Percentiles rank a stretch among this genome's conserved stretches.
phyloP scores from a whole-genome alignment of 768 basidiomycete genomes.

The Coprinopsis strossmayeri region DNA sequence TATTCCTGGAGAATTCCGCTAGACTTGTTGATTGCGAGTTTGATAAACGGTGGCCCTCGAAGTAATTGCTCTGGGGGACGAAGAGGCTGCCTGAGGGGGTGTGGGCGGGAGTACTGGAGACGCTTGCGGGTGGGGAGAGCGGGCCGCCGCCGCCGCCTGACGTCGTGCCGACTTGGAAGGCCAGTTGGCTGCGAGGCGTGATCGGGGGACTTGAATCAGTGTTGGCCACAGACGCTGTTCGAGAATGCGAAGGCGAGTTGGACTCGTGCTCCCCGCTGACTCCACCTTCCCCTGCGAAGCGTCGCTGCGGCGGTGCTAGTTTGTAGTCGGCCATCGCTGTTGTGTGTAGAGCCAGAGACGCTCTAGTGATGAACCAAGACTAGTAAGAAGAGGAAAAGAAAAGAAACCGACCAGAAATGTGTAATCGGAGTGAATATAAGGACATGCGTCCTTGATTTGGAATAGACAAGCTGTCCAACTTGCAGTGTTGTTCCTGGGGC shows the following conservation, averaged over 20 bases:
- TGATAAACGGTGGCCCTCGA: constrained; percentile 21
- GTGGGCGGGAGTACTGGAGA: constrained; percentile 32
- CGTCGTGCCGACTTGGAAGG: constrained; percentile 21
- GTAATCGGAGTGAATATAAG: background rate
- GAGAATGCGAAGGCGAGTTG: constrained; percentile 25
- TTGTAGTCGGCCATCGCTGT: constrained; percentile 14
- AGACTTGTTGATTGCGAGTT: constrained; percentile 35
- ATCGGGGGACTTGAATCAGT: constrained; percentile 31
- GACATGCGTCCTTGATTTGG: background rate
- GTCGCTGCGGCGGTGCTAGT: constrained; percentile 26
- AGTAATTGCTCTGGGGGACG: constrained; percentile 15
- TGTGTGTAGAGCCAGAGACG: background rate
- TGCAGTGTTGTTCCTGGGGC: background rate
- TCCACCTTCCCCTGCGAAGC: constrained; percentile 22
- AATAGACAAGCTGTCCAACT: background rate
- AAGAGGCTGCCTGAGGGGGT: constrained; percentile 22
- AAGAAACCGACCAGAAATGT: background rate
- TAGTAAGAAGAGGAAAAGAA: background rate
- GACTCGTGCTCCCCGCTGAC: constrained; percentile 22
- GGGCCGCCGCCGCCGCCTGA: too few species aligned
- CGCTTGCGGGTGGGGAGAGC: constrained; percentile 47
- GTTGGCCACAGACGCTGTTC: constrained; percentile 24
- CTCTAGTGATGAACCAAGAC: background rate
- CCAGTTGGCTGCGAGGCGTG: constrained; percentile 35
- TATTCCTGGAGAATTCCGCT: constrained; percentile 36